phyloP scores from a whole-genome alignment of 208 protist genomes.

The Blastocrithidia nonstop region DNA sequence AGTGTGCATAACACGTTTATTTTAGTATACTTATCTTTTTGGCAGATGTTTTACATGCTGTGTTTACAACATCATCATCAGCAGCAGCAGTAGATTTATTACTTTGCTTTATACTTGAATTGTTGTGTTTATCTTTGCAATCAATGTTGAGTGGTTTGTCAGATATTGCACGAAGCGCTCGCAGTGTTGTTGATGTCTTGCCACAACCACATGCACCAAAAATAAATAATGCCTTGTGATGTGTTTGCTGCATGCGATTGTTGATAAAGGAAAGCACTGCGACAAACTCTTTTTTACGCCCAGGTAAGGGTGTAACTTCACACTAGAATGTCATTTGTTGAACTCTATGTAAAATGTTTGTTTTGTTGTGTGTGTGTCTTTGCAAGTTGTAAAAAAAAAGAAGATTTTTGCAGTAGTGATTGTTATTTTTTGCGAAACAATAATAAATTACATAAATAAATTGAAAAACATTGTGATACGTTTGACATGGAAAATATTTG shows the following conservation, averaged over 20 bases:
- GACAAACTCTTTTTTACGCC: slow-evolving; percentile 41
- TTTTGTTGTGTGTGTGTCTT: too few relatives aligned
- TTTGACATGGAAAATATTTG: too few relatives aligned
- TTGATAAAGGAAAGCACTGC: slow-evolving; percentile 32
- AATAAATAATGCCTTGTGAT: slow-evolving; percentile 46
- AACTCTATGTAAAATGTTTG: too few relatives aligned
- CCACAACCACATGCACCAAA: slow-evolving; percentile 76
- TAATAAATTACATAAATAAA: too few relatives aligned
- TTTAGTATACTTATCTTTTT: too few relatives aligned
- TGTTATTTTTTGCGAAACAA: slow-evolving; percentile 2
- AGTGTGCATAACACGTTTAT: too few relatives aligned
- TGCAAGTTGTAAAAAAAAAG: slow-evolving; percentile 4
- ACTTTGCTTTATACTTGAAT: not conserved
- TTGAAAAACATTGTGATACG: too few relatives aligned
- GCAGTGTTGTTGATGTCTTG: slow-evolving; percentile 66
- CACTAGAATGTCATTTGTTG: too few relatives aligned
- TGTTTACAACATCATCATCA: too few relatives aligned
- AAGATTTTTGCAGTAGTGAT: not conserved
- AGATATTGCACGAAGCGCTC: slow-evolving; percentile 41
- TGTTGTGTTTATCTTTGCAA: not conserved
- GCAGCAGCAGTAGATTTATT: slow-evolving; percentile 1
- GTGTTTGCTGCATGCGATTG: slow-evolving; percentile 10
- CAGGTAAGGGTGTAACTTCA: slow-evolving; percentile 7
- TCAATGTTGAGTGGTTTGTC: slow-evolving; percentile 37
- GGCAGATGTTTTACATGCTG: too few relatives aligned